These are phyloP conservation scores for Dalbergia oliveri DNA, from an alignment of 306 rosid species.

Conservation along the genomic window DNA sequence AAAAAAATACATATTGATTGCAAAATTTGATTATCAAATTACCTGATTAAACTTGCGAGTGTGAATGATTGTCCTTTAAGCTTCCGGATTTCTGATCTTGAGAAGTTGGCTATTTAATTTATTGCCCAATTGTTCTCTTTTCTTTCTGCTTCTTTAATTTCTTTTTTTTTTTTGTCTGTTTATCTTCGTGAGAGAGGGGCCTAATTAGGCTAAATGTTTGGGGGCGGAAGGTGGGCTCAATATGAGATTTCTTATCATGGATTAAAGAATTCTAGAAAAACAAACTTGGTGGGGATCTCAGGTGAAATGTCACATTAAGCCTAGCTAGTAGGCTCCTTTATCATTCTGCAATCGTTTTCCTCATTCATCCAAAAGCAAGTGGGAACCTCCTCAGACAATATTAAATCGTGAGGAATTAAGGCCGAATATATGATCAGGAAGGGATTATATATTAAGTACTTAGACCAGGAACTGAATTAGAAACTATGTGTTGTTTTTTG, in stretches of 20 bases:
- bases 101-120: neutral
- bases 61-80: neutral
- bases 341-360: neutral
- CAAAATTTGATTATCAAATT: slow-evolving; percentile 33
- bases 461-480: neutral
- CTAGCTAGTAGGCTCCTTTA: neutral
- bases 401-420: neutral
- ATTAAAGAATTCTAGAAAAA: neutral
- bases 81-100: slow-evolving; percentile 7
- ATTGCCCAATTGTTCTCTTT: neutral
- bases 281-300: neutral
- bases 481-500: neutral
- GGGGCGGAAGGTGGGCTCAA: neutral
- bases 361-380: neutral
- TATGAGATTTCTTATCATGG: neutral
- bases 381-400: neutral
- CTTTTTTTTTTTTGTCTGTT: neutral
- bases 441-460: too few species aligned
- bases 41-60: slow-evolving; percentile 1
- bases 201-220: too few species aligned
- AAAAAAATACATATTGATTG: neutral
- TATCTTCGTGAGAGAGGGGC: neutral
- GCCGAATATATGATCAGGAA: neutral
- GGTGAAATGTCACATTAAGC: neutral
- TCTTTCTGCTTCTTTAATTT: neutral